phyloP scores from a whole-genome alignment of 2,329 filamentous ascomycete genomes.

The Ascochyta fabae region DNA sequence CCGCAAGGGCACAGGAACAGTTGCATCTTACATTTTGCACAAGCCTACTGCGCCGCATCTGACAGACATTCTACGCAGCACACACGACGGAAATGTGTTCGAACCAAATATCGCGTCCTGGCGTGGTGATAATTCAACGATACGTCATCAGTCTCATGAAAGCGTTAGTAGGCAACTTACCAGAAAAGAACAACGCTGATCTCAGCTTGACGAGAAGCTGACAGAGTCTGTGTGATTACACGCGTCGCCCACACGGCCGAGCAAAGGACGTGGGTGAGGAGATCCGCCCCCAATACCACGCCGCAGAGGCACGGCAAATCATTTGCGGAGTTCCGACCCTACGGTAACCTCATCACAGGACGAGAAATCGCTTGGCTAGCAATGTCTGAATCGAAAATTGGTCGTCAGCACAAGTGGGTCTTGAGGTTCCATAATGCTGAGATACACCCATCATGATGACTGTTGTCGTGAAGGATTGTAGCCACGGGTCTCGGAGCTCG shows the following conservation, averaged over 20 bases:
- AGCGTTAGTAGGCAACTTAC: background rate
- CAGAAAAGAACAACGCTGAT: background rate
- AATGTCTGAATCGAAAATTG: background rate
- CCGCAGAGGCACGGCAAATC: background rate
- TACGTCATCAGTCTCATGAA: background rate
- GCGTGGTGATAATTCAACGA: background rate
- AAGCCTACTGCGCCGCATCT: background rate
- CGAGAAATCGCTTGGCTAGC: background rate
- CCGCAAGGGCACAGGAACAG: constrained; percentile 5
- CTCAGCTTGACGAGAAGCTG: background rate
- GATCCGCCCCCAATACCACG: constrained; percentile 6
- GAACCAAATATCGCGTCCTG: background rate
- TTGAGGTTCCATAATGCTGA: background rate
- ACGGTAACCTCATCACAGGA: background rate
- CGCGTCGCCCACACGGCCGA: background rate
- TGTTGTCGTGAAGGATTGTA: background rate
- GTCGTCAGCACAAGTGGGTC: constrained; percentile 9
- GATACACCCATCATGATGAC: background rate
- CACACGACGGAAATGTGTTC: background rate
- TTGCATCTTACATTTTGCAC: background rate
- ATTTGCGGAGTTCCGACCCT: background rate
- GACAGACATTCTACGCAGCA: background rate
- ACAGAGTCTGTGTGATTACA: background rate
- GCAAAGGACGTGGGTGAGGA: constrained; percentile 1
- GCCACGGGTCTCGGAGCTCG: background rate